Evolutionary conservation across 306 rosid genomes (phyloP).

Genomic region (Rosa rugosa): DNA sequence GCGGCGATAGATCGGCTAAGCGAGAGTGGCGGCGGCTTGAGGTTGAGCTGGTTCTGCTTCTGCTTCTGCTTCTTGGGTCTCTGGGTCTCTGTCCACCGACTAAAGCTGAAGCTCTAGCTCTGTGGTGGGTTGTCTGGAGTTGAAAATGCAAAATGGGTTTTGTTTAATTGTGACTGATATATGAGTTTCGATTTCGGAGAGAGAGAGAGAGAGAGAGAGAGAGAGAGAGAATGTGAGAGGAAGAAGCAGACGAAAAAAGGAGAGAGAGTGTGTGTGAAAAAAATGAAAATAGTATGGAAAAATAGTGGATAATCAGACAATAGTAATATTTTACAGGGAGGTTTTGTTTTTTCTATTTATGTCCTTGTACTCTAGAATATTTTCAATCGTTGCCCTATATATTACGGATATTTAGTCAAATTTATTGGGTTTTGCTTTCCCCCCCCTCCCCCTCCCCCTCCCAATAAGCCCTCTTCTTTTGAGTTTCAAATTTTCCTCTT

Average conservation of each 20-base stretch:
- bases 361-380: slow-evolving; percentile 2
- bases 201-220: not conserved
- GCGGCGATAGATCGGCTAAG: slow-evolving; percentile 18
- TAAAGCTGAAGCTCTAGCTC: not conserved
- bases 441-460: no score
- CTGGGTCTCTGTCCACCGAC: slow-evolving; percentile 39
- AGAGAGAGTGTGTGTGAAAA: not conserved
- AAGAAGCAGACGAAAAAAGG: slow-evolving; percentile 1
- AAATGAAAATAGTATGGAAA: no score
- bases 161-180: slow-evolving; percentile 35
- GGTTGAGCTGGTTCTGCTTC: not conserved
- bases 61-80: not conserved
- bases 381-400: not conserved
- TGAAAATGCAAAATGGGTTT: slow-evolving; percentile 23
- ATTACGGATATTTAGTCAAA: no score
- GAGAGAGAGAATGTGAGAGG: no score
- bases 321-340: not conserved
- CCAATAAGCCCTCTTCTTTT: no score
- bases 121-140: slow-evolving; percentile 38
- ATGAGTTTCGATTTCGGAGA: slow-evolving; percentile 35
- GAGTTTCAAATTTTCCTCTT: no score
- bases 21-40: slow-evolving; percentile 9
- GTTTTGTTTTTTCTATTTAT: not conserved
- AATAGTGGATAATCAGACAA: slow-evolving; percentile 1
- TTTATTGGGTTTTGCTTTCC: no score